Evolutionary conservation across 352 stramenopile species (phyloP), one percentile per base, ranked within the genome.

Genomic region (Globisporangium parvum): DNA sequence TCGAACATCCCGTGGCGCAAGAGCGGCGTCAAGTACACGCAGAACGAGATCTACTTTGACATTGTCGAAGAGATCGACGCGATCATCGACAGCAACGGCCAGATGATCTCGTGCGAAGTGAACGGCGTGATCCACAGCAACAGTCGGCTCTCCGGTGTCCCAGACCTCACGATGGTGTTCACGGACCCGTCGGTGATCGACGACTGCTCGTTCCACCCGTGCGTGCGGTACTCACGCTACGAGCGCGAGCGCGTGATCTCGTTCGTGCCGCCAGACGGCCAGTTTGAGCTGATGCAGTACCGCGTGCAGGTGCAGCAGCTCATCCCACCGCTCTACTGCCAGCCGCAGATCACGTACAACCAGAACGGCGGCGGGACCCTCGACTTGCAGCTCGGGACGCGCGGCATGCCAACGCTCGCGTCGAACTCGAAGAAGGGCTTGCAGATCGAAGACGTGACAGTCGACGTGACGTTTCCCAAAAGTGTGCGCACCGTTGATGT

Each of bases 11-110:
- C 97, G 23, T 99, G 97, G 97, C 80, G 97, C 62, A 97, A 98
- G 62, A 92, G 85, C 48, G 94, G 88, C 53, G 96, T 99, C 52
- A 87, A 87, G 47, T 98, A 99, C 71, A 90, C 82, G 50, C 83
- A 91, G 63, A 99, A 99, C 79, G 96, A 99, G 77, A 98, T 99
- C 51, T 99, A 98, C 72, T 95, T 99, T 59, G 96, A 99, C 69
- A 98, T 99, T 67, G 80, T 99, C 0, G 97, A 99, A 75, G 95
- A 98, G 69, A 90, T 99, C 31, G 95, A 99, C 75, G 91, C 92
- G n/a, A 98, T 99, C 70, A 69, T 99, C 21, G 90, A 96, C 66
- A 72, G 78, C 28, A 93, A 87, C 44, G 91, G 91, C 11, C 75
- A 80, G 44, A 91, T 98, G 55, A 86, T 98, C 53, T 96, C 88